These are phyloP conservation scores for Chloranthus sessilifolius DNA, from an alignment of 164 flowering plant genomes.

Conservation along the genomic window DNA sequence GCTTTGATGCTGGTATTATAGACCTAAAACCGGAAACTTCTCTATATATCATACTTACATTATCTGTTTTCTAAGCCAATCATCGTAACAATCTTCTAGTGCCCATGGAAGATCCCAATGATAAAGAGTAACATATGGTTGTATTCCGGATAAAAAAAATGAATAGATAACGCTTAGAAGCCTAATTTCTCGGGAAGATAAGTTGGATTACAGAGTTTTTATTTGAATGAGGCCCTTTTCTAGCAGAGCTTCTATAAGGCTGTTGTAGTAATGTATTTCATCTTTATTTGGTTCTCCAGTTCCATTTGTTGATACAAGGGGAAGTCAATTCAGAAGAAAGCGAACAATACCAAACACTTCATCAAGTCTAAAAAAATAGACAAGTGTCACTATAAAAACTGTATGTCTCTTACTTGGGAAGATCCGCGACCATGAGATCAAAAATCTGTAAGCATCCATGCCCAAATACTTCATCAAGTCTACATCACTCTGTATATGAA, in stretches of 20 bases:
- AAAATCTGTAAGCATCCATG: conserved; percentile 84
- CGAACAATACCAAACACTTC: no score
- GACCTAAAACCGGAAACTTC: no score
- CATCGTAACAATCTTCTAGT: conserved; percentile 70
- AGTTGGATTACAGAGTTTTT: no score
- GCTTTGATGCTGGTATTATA: no score
- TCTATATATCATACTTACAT: no score
- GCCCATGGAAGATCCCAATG: conserved; percentile 90
- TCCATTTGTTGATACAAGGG: conserved; percentile 50
- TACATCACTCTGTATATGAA: conserved; percentile 64
- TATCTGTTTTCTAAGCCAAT: conserved; percentile 52
- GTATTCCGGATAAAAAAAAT: conserved; percentile 56
- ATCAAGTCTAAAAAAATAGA: no score
- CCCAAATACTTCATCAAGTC: conserved; percentile 73
- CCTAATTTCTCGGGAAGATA: no score
- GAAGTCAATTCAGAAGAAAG: no score
- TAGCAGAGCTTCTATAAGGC: conserved; percentile 62
- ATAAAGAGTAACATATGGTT: conserved; percentile 69
- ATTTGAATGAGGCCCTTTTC: conserved; percentile 42
- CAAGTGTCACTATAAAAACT: no score
- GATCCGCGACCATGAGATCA: conserved; percentile 86
- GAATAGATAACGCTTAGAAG: no score
- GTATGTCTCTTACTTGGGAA: no score
- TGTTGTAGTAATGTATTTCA: conserved; percentile 71
- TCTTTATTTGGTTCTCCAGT: conserved; percentile 64